phyloP scores from a whole-genome alignment of 2,329 filamentous ascomycete species.

The Sporothrix inflata region DNA sequence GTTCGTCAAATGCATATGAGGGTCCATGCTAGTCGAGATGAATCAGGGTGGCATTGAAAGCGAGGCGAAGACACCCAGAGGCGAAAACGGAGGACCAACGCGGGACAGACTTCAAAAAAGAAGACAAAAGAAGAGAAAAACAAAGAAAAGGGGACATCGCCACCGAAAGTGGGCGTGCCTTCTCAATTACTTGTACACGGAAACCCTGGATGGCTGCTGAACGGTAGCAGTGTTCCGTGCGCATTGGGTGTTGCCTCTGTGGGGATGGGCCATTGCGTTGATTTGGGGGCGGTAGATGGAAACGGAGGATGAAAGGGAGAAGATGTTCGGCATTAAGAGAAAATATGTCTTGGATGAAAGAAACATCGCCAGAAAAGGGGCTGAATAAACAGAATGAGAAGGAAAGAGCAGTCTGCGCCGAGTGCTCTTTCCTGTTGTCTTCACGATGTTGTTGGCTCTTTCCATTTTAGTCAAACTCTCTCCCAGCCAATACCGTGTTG shows the following conservation, averaged over 20 bases:
- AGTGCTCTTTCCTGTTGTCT: not conserved
- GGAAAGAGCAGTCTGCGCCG: not conserved
- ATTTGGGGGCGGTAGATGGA: not conserved
- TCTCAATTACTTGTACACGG: constrained; percentile 6
- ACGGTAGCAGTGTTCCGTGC: constrained; percentile 19
- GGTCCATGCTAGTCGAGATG: constrained; percentile 6
- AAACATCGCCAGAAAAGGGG: not conserved
- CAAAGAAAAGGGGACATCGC: not conserved
- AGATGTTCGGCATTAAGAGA: not conserved
- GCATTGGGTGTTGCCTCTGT: constrained; percentile 17
- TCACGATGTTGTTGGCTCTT: not conserved
- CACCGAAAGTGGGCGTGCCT: constrained; percentile 14
- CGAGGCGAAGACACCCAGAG: not conserved
- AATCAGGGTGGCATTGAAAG: not conserved
- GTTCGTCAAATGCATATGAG: not conserved
- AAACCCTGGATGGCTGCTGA: constrained; percentile 12
- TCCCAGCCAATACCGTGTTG: constrained; percentile 18
- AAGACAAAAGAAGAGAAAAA: not conserved
- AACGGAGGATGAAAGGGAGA: not conserved
- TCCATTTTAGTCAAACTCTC: not conserved
- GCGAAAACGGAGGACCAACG: not conserved
- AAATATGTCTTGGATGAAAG: not conserved
- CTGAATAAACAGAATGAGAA: not conserved
- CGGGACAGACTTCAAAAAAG: not conserved
- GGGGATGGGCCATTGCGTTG: not conserved